These are phyloP conservation scores for Picochlorum sp. DNA, from an alignment of 139 green algal genomes.

Conservation along the genomic window DNA sequence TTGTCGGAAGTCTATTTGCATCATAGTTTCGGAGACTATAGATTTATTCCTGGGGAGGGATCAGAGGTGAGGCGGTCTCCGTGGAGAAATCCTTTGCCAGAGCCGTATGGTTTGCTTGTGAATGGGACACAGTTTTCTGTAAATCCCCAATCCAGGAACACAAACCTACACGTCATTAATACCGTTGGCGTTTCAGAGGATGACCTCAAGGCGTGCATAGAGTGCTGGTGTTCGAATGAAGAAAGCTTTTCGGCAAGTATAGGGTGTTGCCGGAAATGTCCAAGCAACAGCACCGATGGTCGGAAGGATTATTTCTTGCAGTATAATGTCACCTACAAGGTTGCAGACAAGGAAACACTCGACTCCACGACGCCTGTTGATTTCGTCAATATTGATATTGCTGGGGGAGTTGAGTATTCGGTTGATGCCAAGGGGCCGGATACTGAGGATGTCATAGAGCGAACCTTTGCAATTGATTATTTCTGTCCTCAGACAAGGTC, in stretches of 20 bases:
- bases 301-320: conserved; percentile 2
- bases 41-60: conserved; percentile 8
- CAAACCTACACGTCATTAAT: conserved; percentile 7
- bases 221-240: conserved; percentile 8
- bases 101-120: conserved; percentile 6
- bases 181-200: conserved; percentile 1
- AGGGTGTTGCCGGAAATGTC: conserved; percentile 10
- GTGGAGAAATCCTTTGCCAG: background rate
- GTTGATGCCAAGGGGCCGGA: background rate
- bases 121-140: background rate
- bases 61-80: background rate
- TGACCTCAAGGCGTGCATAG: conserved; percentile 7
- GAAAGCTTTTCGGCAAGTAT: background rate
- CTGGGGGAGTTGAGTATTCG: conserved; percentile 6
- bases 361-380: background rate
- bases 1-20: conserved; percentile 10
- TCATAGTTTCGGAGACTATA: conserved; percentile 8
- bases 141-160: background rate
- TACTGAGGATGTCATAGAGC: background rate
- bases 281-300: background rate
- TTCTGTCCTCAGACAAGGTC: conserved; percentile 3
- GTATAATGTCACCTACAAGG: conserved; percentile 14
- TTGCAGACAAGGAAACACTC: background rate
- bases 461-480: conserved; percentile 11
- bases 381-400: background rate